These are phyloP conservation scores for Colletotrichum limetticola DNA, from an alignment of 2,329 filamentous ascomycete species.

Conservation along the genomic window DNA sequence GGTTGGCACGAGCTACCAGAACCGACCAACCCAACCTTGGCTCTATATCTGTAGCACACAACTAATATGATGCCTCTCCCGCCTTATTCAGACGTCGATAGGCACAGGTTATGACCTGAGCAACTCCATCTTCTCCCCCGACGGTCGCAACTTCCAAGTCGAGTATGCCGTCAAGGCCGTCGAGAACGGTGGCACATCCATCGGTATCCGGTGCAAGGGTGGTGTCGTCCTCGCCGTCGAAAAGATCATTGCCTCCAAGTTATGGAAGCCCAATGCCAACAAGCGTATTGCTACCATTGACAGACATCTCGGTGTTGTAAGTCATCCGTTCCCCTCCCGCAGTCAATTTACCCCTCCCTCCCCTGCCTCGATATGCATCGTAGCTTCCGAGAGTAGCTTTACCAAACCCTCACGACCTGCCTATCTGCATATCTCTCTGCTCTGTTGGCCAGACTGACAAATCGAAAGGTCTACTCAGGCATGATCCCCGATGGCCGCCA, in stretches of 20 bases:
- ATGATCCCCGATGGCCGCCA: slow-evolving; percentile 95
- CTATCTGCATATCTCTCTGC: neutral
- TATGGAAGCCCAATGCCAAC: slow-evolving; percentile 94
- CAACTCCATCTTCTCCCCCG: slow-evolving; percentile 99
- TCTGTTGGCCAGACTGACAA: slow-evolving; percentile 3
- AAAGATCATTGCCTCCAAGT: slow-evolving; percentile 95
- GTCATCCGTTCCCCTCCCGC: slow-evolving; percentile 46
- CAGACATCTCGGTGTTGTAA: slow-evolving; percentile 90
- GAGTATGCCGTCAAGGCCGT: slow-evolving; percentile 99
- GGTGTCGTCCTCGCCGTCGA: slow-evolving; percentile 96
- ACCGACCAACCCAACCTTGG: neutral
- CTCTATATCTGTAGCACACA: neutral
- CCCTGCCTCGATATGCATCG: neutral
- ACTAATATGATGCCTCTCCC: slow-evolving; percentile 10
- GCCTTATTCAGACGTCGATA: slow-evolving; percentile 86
- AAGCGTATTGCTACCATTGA: slow-evolving; percentile 97
- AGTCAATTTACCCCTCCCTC: slow-evolving; percentile 5
- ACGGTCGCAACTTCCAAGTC: slow-evolving; percentile 98
- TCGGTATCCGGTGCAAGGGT: slow-evolving; percentile 97
- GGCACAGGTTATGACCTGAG: slow-evolving; percentile 99
- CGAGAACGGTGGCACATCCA: slow-evolving; percentile 95
- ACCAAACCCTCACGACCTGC: neutral
- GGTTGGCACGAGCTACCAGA: slow-evolving; percentile 17
- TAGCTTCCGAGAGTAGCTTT: neutral
- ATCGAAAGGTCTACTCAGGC: slow-evolving; percentile 85